These are phyloP conservation scores for Rhodotorula taiwanensis DNA, from an alignment of 768 basidiomycete species.

Conservation along the genomic window DNA sequence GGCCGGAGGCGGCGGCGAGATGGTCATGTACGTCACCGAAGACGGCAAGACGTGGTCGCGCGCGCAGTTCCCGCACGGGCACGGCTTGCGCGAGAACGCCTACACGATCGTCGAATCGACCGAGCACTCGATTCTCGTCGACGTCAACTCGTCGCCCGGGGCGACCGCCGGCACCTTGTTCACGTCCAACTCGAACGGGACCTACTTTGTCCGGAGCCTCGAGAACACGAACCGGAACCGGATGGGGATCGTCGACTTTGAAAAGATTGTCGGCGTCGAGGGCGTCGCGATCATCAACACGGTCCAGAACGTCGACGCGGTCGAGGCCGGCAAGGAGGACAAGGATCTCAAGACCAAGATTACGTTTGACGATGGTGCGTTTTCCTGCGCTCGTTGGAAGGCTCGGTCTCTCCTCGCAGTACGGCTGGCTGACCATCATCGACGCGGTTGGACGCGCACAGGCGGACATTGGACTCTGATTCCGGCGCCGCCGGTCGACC, in stretches of 20 bases:
- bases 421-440: slow-evolving; percentile 29
- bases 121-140: slow-evolving; percentile 85
- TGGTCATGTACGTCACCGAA: slow-evolving; percentile 76
- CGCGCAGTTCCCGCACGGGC: slow-evolving; percentile 77
- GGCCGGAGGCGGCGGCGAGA: slow-evolving; percentile 51
- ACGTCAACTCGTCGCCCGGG: slow-evolving; percentile 64
- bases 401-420: not conserved
- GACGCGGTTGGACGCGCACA: not conserved
- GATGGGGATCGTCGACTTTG: slow-evolving; percentile 85
- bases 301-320: slow-evolving; percentile 74
- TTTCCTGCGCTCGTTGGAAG: too few relatives aligned
- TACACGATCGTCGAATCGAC: slow-evolving; percentile 95
- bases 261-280: slow-evolving; percentile 74
- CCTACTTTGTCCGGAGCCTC: slow-evolving; percentile 84
- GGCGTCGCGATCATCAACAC: slow-evolving; percentile 82
- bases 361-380: slow-evolving; percentile 77
- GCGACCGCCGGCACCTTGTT: slow-evolving; percentile 78
- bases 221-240: slow-evolving; percentile 87
- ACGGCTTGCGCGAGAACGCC: slow-evolving; percentile 72
- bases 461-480: slow-evolving; percentile 72
- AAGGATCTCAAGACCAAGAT: slow-evolving; percentile 72
- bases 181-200: slow-evolving; percentile 87
- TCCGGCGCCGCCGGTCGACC: slow-evolving; percentile 56
- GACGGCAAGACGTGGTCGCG: slow-evolving; percentile 79
- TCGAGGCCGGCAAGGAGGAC: slow-evolving; percentile 60